A percentile compares a stretch with the other conserved stretches of the same genome.
Conservation (phyloP, 495 filamentous ascomycete genomes). For the Clohesyomyces aquaticus region DNA sequence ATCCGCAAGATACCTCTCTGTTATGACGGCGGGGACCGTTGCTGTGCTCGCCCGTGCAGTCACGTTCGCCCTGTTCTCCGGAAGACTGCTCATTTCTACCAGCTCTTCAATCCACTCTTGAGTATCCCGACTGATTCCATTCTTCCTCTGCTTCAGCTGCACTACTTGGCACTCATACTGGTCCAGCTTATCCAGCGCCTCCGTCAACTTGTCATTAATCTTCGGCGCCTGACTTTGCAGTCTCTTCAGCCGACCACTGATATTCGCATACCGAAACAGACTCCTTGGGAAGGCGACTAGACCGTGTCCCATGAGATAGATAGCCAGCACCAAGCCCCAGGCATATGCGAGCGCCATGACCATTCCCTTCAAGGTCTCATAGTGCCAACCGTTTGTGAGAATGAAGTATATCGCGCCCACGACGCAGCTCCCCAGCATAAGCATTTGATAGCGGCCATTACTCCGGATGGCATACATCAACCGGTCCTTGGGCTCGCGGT, state of each 20-base stretch:
- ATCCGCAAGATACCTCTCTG: conserved; percentile 89
- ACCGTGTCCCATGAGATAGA: conserved; percentile 97
- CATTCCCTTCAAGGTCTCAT: conserved; percentile 70
- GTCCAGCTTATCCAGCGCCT: conserved; percentile 79
- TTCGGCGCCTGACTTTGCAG: conserved; percentile 79
- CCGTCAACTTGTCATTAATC: conserved; percentile 83
- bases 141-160: conserved; percentile 78
- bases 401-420: conserved; percentile 84
- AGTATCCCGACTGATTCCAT: conserved; percentile 77
- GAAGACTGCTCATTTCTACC: conserved; percentile 65
- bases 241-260: conserved; percentile 69
- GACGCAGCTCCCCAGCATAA: conserved; percentile 69
- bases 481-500: conserved; percentile 79
- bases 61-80: conserved; percentile 45
- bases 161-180: conserved; percentile 77
- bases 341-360: conserved; percentile 93
- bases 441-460: conserved; percentile 86
- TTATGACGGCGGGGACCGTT: conserved; percentile 78
- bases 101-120: conserved; percentile 95
- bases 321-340: conserved; percentile 87
- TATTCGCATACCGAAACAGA: conserved; percentile 74
- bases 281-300: conserved; percentile 86
- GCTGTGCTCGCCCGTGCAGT: conserved; percentile 48
- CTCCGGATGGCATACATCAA: conserved; percentile 79
- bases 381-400: conserved; percentile 71